These are phyloP conservation scores for Tolypocladium ophioglossoides DNA, from an alignment of 2,329 filamentous ascomycete genomes.

Conservation along the genomic window DNA sequence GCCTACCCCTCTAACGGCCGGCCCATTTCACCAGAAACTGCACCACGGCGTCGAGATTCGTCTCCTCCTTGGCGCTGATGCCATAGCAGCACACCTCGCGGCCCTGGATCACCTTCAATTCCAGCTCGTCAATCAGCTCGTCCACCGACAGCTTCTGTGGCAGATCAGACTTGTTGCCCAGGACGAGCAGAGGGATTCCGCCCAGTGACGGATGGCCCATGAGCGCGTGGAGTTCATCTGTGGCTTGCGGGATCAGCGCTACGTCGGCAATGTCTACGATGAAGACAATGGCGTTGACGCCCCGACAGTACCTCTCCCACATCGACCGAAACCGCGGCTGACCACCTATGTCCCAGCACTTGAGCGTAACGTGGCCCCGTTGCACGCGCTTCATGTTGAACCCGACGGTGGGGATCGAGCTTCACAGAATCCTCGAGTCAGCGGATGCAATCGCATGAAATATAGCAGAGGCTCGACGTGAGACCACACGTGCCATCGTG, in stretches of 20 bases:
- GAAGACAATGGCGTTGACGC: constrained; percentile 95
- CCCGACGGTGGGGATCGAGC: constrained; percentile 94
- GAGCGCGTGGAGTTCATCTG: constrained; percentile 84
- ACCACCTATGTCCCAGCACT: constrained; percentile 97
- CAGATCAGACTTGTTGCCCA: constrained; percentile 96
- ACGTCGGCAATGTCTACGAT: constrained; percentile 94
- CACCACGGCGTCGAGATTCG: constrained; percentile 91
- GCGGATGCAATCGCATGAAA: constrained; percentile 10
- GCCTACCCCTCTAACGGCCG: constrained; percentile 45
- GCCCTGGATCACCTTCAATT: constrained; percentile 78
- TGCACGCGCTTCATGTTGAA: constrained; percentile 99
- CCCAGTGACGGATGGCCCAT: constrained; percentile 76
- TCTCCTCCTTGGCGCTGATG: constrained; percentile 97
- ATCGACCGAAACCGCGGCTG: constrained; percentile 95
- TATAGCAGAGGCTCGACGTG: constrained; percentile 1
- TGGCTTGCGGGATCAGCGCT: constrained; percentile 69
- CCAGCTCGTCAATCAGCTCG: constrained; percentile 85
- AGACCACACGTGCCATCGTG: neutral
- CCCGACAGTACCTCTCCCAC: constrained; percentile 98
- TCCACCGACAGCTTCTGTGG: constrained; percentile 86
- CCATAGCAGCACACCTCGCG: constrained; percentile 98
- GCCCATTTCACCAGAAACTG: constrained; percentile 93
- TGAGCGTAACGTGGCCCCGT: constrained; percentile 94
- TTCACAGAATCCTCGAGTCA: constrained; percentile 38
- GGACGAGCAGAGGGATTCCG: constrained; percentile 83